A percentile compares a stretch with the other conserved stretches of the same genome.
phyloP scores from a whole-genome alignment of 2,329 filamentous ascomycete species.

The Herpotrichia juniperi region DNA sequence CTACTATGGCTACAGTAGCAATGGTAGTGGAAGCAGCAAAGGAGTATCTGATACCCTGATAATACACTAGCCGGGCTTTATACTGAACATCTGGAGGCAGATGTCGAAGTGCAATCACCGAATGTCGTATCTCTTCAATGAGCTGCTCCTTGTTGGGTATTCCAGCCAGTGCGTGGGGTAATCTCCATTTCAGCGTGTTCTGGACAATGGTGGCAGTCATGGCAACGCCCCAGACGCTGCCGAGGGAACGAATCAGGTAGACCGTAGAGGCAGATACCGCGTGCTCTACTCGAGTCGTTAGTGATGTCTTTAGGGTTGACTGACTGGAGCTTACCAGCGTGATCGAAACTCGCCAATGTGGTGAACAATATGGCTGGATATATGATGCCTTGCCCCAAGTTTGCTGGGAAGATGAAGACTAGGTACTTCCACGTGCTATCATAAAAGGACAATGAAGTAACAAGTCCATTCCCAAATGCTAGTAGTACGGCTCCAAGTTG shows the following conservation, averaged over 20 bases:
- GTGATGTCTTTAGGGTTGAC: neutral
- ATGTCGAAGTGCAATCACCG: constrained; percentile 60
- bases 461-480: constrained; percentile 51
- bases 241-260: constrained; percentile 68
- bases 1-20: constrained; percentile 56
- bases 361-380: constrained; percentile 63
- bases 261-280: constrained; percentile 67
- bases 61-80: constrained; percentile 64
- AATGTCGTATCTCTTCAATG: constrained; percentile 67
- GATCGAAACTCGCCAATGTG: constrained; percentile 66
- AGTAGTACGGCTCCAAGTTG: constrained; percentile 50
- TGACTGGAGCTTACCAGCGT: constrained; percentile 55
- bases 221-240: constrained; percentile 69
- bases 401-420: constrained; percentile 53
- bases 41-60: constrained; percentile 62
- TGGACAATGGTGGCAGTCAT: constrained; percentile 68
- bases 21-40: constrained; percentile 63
- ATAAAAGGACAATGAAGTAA: constrained; percentile 49
- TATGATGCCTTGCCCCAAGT: constrained; percentile 54
- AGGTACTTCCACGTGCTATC: constrained; percentile 54
- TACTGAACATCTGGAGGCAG: constrained; percentile 64
- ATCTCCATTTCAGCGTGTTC: constrained; percentile 62
- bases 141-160: constrained; percentile 66
- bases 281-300: constrained; percentile 55
- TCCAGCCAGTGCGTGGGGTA: constrained; percentile 60